Base-by-base conservation (phyloP, 1,284 basidiomycete species). In the Lentinula novae-zelandiae region DNA sequence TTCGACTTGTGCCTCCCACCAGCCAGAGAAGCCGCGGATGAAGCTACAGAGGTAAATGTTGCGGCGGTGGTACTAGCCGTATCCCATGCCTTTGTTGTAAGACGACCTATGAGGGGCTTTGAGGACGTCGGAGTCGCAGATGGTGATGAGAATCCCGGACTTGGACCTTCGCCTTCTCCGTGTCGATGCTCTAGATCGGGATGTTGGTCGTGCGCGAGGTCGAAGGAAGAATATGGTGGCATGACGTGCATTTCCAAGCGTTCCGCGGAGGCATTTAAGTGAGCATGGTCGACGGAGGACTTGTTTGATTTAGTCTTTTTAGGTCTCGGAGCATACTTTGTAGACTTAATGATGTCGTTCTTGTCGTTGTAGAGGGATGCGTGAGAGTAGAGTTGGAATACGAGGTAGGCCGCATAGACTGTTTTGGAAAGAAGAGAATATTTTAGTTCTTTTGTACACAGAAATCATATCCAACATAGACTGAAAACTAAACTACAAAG, bases 331-430 rank as follows among this genome's bases (percentile, higher is more conserved):
- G 65, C 52, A 59, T 82, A 84, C 64, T 67, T 72, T 2, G 72
- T 79, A 1, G 78, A 80, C 67, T 74, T 71, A 57, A 76, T 66
- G 17, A 76, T 70, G 17, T 58, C 70, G 2, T 70, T 68, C 39
- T 75, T 67, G 48, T 89, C 87, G 10, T 81, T 73, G 71, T 92
- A 96, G 5, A 95, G 76, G 36, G 80, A 72, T 52, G 89, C 82
- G 73, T 96, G 94, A 0, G 92, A 91, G 72, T 85, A 93, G 8
- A 96, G 84, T 71, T 95, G 93, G 80, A 96, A 96, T 51, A 89
- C 70, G 15, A 96, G 81, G 69, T 92, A 94, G 22, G 79, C 82
- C 1, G 72, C 72, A 72, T 95, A 93, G 31, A 50, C 49, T 50
- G 27, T 50, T 33, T 20, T 20, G 15, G 40, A 17, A 15, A 17